Base-by-base conservation (phyloP, 768 basidiomycete genomes). In the Suillus spraguei region DNA sequence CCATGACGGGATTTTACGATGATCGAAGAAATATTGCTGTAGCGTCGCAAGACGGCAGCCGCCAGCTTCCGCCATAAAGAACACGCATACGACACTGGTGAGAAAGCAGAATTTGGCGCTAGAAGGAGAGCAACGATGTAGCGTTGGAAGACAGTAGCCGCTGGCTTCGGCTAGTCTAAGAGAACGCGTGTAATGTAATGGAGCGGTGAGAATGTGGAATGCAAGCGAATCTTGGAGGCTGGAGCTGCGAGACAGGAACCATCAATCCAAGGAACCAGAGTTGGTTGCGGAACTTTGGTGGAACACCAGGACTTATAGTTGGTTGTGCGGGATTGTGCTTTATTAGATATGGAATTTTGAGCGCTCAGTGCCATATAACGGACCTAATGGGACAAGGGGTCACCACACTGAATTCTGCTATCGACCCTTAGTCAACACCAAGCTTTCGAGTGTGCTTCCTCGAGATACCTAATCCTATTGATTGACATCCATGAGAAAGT, bases 401-500 rank as follows among this genome's bases (percentile, higher is more conserved):
- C 5, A n/a, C 36, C 22, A 16, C 36, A 35, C 14, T 24, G n/a
- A 22, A 4, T n/a, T 22, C 22, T 38, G 14, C 17, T n/a, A 33
- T 53, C 6, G 33, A n/a, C 20, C 32, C 52, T 35, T 53, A 20
- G 3, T 35, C 52, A 53, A 53, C 14, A 11, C 20, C 5, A 5
- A 33, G 10, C 8, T 53, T 36, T 56, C 24, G 22, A n/a, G 10
- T 38, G 22, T 39, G 55, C 35, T 24, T 56, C 36, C 24, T 58
- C 39, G 39, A 58, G 56, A 28, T 17, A 39, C 24, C 2, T 56
- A 28, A 16, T 39, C 24, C 39, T 38, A 24, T 56, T 24, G 38
- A 39, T 56, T 58, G 55, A 58, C 55, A 58, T 41, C 11, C 56
- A 58, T 58, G 56, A 41, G 56, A 58, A 58, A 39, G 14, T 9